Evolutionary conservation across 805 yeast species (phyloP), one percentile per base, ranked within the genome.

Genomic region (Cyberlindnera americana): DNA sequence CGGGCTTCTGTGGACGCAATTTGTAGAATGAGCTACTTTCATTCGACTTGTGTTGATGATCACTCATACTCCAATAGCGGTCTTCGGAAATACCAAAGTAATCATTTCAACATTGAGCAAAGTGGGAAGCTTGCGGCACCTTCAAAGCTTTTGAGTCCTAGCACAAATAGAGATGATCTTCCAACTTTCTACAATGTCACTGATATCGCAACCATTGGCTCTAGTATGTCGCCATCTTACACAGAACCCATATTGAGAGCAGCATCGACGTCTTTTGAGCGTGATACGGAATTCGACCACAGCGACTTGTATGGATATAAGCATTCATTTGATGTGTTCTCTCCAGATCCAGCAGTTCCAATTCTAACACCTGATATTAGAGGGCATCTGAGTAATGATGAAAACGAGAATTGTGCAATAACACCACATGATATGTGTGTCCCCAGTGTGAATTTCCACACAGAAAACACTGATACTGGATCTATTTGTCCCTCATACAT

Each of bases 21-120:
- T 22, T 65, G 78, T 43, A 36, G 60, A 13, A 66, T 75, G 74
- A 62, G 71, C 0, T 84, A 78, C 56, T 84, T 84, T 59, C 60
- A 61, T 35, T 67, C 67, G 14, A 67, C 82, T 3, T 57, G 65
- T 38, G 60, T 57, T 24, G 56, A 57, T 30, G 50, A 43, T 16
- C 31, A 37, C 23, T 16, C 19, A n/a, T 25, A 21, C 10, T 14
- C 30, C n/a, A 5, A 13, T 6, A 6, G 7, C n/a, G 10, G 10
- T 10, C 6, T 21, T 21, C 19, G 19, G 24, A 19, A 12, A 16
- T 3, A 19, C 3, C 14, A 25, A 18, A 21, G 26, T 11, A 22
- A 19, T 24, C 23, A 21, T 21, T 21, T 21, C 23, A 21, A 21
- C 17, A 33, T 26, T 28, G 40, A 40, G 12, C 53, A 40, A 27